A percentile compares a stretch with the other conserved stretches of the same genome.
phyloP scores from a whole-genome alignment of 345 rosid species.

The Syzygium aromaticum region DNA sequence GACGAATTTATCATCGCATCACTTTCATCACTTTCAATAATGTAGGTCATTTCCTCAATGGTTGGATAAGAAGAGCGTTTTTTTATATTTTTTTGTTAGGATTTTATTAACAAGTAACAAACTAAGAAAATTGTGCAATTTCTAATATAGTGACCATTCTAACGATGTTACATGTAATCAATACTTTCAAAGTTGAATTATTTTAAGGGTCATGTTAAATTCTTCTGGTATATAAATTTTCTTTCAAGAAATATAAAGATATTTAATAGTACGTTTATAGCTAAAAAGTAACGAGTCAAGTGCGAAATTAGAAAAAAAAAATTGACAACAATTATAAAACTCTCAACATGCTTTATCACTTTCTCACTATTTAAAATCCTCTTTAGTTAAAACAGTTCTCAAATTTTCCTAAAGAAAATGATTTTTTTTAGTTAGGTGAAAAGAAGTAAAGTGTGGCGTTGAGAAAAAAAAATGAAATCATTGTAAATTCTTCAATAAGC shows the following conservation, averaged over 20 bases:
- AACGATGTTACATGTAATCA: not conserved
- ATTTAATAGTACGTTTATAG: too few relatives aligned
- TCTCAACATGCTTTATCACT: not conserved
- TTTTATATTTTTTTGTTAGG: not conserved
- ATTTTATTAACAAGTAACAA: not conserved
- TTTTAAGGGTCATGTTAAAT: not conserved
- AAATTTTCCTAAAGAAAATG: not conserved
- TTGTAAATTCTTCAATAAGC: not conserved
- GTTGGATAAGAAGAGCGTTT: not conserved
- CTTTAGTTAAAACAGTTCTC: not conserved
- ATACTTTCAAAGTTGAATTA: too few relatives aligned
- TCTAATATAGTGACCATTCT: not conserved
- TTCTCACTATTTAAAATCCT: not conserved
- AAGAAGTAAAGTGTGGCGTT: not conserved
- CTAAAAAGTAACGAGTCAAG: too few relatives aligned
- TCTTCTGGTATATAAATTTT: too few relatives aligned
- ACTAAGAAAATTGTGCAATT: not conserved
- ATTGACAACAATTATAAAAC: too few relatives aligned
- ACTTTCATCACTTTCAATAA: not conserved
- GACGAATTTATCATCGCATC: not conserved
- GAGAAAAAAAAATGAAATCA: not conserved
- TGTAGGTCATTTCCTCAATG: not conserved
- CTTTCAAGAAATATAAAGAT: too few relatives aligned
- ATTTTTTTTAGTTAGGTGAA: not conserved
- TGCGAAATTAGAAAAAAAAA: too few relatives aligned